phyloP scores from a whole-genome alignment of 768 basidiomycete genomes.

The Lepiota brunneoincarnata region DNA sequence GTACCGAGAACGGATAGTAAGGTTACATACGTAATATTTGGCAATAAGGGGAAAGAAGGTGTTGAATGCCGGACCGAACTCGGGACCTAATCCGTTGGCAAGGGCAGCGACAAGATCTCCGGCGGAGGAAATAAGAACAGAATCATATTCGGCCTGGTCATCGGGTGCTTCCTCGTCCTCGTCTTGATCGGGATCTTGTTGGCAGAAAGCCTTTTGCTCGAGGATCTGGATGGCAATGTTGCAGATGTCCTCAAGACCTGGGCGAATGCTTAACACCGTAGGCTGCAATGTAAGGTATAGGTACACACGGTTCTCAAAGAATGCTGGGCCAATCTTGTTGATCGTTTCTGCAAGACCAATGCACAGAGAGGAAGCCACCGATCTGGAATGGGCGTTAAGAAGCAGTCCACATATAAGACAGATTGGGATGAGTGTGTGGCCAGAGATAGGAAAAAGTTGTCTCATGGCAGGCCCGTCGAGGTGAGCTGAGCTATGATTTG shows the following conservation, averaged over 20 bases:
- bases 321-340: constrained; percentile 86
- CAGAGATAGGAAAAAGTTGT: constrained; percentile 39
- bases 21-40: constrained; percentile 80
- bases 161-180: constrained; percentile 83
- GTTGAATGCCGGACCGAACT: constrained; percentile 78
- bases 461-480: constrained; percentile 69
- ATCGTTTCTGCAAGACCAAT: constrained; percentile 88
- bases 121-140: constrained; percentile 90
- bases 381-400: constrained; percentile 43
- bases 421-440: constrained; percentile 9
- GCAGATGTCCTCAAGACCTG: constrained; percentile 77
- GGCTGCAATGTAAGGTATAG: background rate
- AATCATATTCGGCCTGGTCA: constrained; percentile 94
- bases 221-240: constrained; percentile 81
- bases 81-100: constrained; percentile 79
- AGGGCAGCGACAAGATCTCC: constrained; percentile 91
- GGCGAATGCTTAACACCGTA: constrained; percentile 8
- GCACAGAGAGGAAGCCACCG: constrained; percentile 86
- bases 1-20: background rate
- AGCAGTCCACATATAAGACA: constrained; percentile 3
- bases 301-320: constrained; percentile 73
- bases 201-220: constrained; percentile 93
- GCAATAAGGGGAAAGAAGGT: constrained; percentile 88
- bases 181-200: constrained; percentile 93
- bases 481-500: constrained; percentile 73